phyloP scores from a whole-genome alignment of 169 alveolate species.

The Theileria sp. region DNA sequence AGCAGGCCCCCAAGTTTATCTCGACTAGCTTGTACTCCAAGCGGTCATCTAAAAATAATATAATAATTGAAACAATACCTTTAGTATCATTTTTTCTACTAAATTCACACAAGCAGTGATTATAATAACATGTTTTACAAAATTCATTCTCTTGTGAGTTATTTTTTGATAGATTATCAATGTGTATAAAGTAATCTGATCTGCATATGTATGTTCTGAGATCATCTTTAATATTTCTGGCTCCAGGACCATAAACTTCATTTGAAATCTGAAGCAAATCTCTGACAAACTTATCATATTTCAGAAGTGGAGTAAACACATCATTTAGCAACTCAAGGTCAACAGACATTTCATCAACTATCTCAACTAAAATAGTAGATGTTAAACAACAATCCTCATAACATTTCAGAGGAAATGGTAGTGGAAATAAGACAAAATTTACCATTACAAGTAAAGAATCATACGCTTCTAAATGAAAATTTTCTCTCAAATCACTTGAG shows the following conservation, averaged over 20 bases:
- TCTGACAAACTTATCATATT: conserved; percentile 40
- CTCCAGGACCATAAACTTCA: conserved; percentile 56
- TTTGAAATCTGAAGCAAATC: conserved; percentile 33
- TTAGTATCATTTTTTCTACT: background rate
- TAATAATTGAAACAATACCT: background rate
- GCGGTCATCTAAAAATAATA: background rate
- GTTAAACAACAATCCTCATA: conserved; percentile 1
- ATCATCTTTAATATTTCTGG: conserved; percentile 30
- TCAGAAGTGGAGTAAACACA: conserved; percentile 14
- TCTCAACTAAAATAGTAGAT: conserved; percentile 19
- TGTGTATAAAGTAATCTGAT: conserved; percentile 50
- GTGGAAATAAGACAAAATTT: conserved; percentile 37
- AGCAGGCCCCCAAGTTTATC: conserved; percentile 39
- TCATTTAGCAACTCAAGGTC: conserved; percentile 22
- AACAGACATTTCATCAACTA: conserved; percentile 40
- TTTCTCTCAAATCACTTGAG: conserved; percentile 17
- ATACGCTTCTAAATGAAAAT: conserved; percentile 3
- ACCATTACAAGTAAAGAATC: conserved; percentile 19
- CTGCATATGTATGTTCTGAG: conserved; percentile 36
- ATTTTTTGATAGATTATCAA: background rate
- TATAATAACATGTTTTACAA: conserved; percentile 46
- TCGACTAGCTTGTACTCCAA: conserved; percentile 35
- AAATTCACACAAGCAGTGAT: conserved; percentile 36
- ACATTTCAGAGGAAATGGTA: conserved; percentile 38
- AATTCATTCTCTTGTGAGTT: background rate